Percentiles rank a stretch among this genome's conserved stretches.
phyloP scores from a whole-genome alignment of 108 stramenopile species.

The Fragilaria radians region DNA sequence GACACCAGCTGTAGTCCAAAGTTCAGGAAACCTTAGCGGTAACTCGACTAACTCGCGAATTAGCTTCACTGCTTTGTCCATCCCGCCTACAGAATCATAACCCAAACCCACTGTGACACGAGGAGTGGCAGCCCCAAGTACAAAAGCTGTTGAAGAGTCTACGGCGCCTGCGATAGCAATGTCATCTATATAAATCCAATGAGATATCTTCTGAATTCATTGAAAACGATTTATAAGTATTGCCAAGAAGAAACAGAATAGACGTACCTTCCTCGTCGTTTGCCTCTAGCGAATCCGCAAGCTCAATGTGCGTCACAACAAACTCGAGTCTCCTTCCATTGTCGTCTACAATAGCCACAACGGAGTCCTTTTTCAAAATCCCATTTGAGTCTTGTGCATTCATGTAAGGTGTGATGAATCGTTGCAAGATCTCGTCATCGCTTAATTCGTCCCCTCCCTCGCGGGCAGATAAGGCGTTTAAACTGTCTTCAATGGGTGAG shows the following conservation, averaged over 20 bases:
- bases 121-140: conserved; percentile 54
- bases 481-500: conserved; percentile 72
- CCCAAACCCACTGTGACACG: conserved; percentile 75
- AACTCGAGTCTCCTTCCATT: conserved; percentile 61
- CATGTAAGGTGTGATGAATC: conserved; percentile 71
- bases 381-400: conserved; percentile 36
- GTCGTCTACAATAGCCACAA: conserved; percentile 50
- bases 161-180: conserved; percentile 50
- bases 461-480: conserved; percentile 30
- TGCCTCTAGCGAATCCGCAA: conserved; percentile 25
- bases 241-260: neutral
- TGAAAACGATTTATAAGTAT: neutral
- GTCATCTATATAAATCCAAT: too few relatives aligned
- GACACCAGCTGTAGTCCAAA: conserved; percentile 94
- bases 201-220: too few relatives aligned
- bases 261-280: conserved; percentile 10
- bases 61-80: conserved; percentile 78
- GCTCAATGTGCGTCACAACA: conserved; percentile 54
- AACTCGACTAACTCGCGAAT: conserved; percentile 95
- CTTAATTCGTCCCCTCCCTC: conserved; percentile 71
- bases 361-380: conserved; percentile 52
- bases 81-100: conserved; percentile 96
- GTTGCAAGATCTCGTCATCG: conserved; percentile 56
- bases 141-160: conserved; percentile 37
- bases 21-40: conserved; percentile 89